Base-by-base conservation (phyloP, 1,284 basidiomycete genomes). In the Porogramme epimiltina region DNA sequence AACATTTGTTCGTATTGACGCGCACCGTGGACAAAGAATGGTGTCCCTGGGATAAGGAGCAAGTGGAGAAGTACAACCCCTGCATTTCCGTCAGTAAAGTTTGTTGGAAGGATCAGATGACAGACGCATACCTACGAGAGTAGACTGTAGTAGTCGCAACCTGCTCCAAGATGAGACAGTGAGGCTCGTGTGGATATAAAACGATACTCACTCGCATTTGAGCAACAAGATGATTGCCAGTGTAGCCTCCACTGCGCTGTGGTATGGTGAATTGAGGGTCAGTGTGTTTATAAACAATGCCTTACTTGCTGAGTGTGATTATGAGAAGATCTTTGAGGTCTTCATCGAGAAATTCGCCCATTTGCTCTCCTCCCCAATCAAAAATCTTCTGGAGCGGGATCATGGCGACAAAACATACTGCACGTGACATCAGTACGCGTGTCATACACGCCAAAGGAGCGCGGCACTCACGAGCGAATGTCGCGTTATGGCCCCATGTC, bases 61-160 rank as follows among this genome's bases (percentile, higher is more conserved):
- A 86, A 70, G 61, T 85, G 84, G 3, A 87, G 71, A 23, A 87
- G 66, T 13, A 85, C 73, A 10, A 86, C 82, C n/a, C 84, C 82
- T 81, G 39, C 15, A n/a, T n/a, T n/a, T n/a, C n/a, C n/a, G n/a
- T n/a, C n/a, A n/a, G n/a, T n/a, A n/a, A n/a, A n/a, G n/a, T n/a
- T n/a, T n/a, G n/a, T n/a, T n/a, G 6, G 28, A 31, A 13, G 28
- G 8, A 31, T 31, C 28, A 31, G 28, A 8, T 31, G 13, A 13
- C 28, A 6, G 28, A 31, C 8, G 57, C 68, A 18, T 54, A 80
- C 81, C 82, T 42, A 81, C 66, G 28, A 85, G 76, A 0, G 84
- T 85, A 0, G 81, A 76, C 59, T 86, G 84, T 18, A 86, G 67
- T 16, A 86, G 69, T 28, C 75, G 73, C 45, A 83, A 59, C 53